Conservation (phyloP, 2,329 filamentous ascomycete species). For the Botrytis galanthina region DNA sequence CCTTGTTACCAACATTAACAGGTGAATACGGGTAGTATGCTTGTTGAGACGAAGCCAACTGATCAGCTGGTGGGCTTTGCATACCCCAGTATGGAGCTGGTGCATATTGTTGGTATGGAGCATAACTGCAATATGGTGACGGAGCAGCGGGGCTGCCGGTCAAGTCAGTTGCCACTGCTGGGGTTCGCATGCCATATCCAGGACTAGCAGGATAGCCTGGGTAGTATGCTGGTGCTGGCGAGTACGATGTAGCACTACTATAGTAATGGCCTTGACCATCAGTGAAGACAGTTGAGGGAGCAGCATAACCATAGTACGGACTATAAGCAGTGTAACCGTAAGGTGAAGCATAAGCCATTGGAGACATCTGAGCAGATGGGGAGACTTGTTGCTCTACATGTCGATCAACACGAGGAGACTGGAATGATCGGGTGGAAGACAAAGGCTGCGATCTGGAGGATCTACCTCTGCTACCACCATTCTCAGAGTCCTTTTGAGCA, state of each 20-base stretch:
- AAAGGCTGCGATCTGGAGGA: slow-evolving; percentile 13
- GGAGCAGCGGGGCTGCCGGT: slow-evolving; percentile 25
- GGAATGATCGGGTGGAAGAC: slow-evolving; percentile 19
- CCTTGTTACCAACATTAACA: slow-evolving; percentile 13
- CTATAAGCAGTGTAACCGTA: slow-evolving; percentile 23
- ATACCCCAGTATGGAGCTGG: slow-evolving; percentile 24
- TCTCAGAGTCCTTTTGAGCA: slow-evolving; percentile 36
- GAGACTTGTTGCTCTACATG: slow-evolving; percentile 21
- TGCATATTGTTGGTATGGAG: slow-evolving; percentile 25
- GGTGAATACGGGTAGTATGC: slow-evolving; percentile 22
- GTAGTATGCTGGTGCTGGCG: slow-evolving; percentile 25
- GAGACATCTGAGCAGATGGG: slow-evolving; percentile 25
- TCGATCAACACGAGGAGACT: slow-evolving; percentile 26
- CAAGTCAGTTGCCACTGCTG: slow-evolving; percentile 13
- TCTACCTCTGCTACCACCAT: slow-evolving; percentile 22
- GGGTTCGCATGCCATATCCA: slow-evolving; percentile 20
- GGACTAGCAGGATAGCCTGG: slow-evolving; percentile 26
- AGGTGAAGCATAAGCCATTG: slow-evolving; percentile 24
- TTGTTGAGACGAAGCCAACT: slow-evolving; percentile 16
- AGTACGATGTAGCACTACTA: slow-evolving; percentile 20
- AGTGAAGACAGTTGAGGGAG: slow-evolving; percentile 21
- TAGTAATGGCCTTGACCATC: slow-evolving; percentile 30
- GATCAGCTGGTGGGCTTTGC: slow-evolving; percentile 19
- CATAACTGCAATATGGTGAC: slow-evolving; percentile 23
- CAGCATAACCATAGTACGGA: slow-evolving; percentile 22